These are phyloP conservation scores for Piromyces finnis DNA, from an alignment of 192 early-diverging fungal species.

Conservation along the genomic window DNA sequence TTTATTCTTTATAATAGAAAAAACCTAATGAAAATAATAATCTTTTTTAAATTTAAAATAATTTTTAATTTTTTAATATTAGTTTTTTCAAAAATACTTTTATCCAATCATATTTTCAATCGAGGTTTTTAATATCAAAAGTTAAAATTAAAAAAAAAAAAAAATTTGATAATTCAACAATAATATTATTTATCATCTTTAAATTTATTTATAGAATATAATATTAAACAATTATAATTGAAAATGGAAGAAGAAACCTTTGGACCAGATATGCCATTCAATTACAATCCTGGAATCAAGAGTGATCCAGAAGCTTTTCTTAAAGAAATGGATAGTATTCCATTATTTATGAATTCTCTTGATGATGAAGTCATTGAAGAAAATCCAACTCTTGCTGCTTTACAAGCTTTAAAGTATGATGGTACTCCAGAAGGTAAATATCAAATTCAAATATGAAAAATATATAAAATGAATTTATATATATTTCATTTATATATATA, in stretches of 20 bases:
- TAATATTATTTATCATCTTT: background rate
- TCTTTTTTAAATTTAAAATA: too few relatives aligned
- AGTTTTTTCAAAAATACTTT: too few relatives aligned
- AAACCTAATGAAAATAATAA: too few relatives aligned
- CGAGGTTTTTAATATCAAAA: too few relatives aligned
- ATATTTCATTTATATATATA: background rate
- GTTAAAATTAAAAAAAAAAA: too few relatives aligned
- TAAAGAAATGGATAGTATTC: constrained; percentile 50
- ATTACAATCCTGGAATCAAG: background rate
- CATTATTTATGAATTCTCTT: constrained; percentile 81
- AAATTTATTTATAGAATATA: background rate
- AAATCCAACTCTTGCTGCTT: constrained; percentile 57
- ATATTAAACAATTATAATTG: background rate
- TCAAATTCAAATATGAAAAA: background rate
- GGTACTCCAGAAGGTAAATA: constrained; percentile 72
- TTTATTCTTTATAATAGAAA: too few relatives aligned
- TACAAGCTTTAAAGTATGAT: constrained; percentile 74
- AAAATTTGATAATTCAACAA: too few relatives aligned
- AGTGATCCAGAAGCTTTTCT: constrained; percentile 18
- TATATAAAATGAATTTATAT: background rate
- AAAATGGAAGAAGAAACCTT: background rate
- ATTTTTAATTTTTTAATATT: too few relatives aligned
- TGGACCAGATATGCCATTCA: background rate
- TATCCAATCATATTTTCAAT: too few relatives aligned
- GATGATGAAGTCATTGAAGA: constrained; percentile 32